Evolutionary conservation across 2,329 filamentous ascomycete genomes (phyloP).

Genomic region (Talaromyces pinophilus): DNA sequence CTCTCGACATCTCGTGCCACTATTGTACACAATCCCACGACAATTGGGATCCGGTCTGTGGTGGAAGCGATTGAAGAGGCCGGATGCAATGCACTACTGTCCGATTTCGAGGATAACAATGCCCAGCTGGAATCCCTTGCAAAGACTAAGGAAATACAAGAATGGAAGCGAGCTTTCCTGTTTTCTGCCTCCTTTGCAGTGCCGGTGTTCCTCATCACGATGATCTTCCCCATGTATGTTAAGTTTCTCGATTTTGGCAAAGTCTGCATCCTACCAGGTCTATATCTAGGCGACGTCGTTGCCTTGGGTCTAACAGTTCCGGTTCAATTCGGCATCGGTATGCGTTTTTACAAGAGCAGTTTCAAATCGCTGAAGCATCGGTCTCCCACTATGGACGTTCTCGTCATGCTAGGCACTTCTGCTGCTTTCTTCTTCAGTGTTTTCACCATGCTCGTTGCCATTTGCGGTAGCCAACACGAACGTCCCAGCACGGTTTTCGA

Average conservation of each 20-base stretch:
- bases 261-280: slow-evolving; percentile 65
- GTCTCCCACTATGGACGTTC: slow-evolving; percentile 95
- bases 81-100: slow-evolving; percentile 84
- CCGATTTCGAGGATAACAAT: slow-evolving; percentile 92
- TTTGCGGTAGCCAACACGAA: slow-evolving; percentile 72
- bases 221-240: slow-evolving; percentile 87
- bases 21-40: slow-evolving; percentile 69
- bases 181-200: slow-evolving; percentile 78
- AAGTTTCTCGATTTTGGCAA: slow-evolving; percentile 75
- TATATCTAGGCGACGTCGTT: slow-evolving; percentile 85
- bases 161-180: slow-evolving; percentile 82
- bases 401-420: slow-evolving; percentile 90
- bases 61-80: slow-evolving; percentile 79
- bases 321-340: slow-evolving; percentile 94
- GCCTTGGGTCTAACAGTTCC: slow-evolving; percentile 85
- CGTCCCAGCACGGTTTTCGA: slow-evolving; percentile 91
- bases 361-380: slow-evolving; percentile 89
- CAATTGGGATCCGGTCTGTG: slow-evolving; percentile 76
- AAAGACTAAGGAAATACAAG: slow-evolving; percentile 93
- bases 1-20: slow-evolving; percentile 72
- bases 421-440: slow-evolving; percentile 96
- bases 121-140: slow-evolving; percentile 93
- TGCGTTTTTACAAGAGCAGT: slow-evolving; percentile 89
- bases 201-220: slow-evolving; percentile 88
- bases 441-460: slow-evolving; percentile 79